Evolutionary conservation across 768 basidiomycete genomes (phyloP).

Genomic region (Leccinellum rugosiceps): DNA sequence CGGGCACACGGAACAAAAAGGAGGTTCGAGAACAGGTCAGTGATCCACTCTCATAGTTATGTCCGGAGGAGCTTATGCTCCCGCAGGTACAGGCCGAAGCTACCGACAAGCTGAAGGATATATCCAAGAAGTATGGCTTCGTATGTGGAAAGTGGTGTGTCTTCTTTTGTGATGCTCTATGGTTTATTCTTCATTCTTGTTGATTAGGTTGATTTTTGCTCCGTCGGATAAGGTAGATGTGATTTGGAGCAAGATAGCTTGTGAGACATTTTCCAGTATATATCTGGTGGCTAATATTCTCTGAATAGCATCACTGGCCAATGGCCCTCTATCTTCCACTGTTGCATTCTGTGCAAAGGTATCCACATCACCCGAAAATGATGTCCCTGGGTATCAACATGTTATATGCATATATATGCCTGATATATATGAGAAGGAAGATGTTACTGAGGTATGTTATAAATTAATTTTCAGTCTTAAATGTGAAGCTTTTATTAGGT

Average conservation of each 20-base stretch:
- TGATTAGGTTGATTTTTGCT: slow-evolving; percentile 64
- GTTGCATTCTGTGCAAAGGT: slow-evolving; percentile 59
- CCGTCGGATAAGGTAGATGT: slow-evolving; percentile 57
- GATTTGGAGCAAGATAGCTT: slow-evolving; percentile 61
- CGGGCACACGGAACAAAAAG: slow-evolving; percentile 70
- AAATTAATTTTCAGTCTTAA: not conserved
- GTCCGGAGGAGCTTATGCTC: not conserved
- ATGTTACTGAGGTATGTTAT: slow-evolving; percentile 48
- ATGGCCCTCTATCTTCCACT: slow-evolving; percentile 61
- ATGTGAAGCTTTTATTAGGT: slow-evolving; percentile 36
- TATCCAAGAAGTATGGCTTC: slow-evolving; percentile 52
- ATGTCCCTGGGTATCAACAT: slow-evolving; percentile 52
- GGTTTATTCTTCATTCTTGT: not conserved
- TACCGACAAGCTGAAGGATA: slow-evolving; percentile 53
- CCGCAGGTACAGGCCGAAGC: slow-evolving; percentile 58
- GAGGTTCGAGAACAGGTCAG: slow-evolving; percentile 65
- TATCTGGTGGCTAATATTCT: not conserved
- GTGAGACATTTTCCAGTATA: slow-evolving; percentile 34
- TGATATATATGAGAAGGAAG: slow-evolving; percentile 62
- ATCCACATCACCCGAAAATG: slow-evolving; percentile 53
- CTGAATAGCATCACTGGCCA: slow-evolving; percentile 54
- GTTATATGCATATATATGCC: slow-evolving; percentile 72
- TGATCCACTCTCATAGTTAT: not conserved
- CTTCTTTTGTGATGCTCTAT: not conserved
- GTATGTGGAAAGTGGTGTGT: slow-evolving; percentile 67